Base-by-base conservation (phyloP, 2,329 filamentous ascomycete genomes). In the Sarocladiaceae sp. region DNA sequence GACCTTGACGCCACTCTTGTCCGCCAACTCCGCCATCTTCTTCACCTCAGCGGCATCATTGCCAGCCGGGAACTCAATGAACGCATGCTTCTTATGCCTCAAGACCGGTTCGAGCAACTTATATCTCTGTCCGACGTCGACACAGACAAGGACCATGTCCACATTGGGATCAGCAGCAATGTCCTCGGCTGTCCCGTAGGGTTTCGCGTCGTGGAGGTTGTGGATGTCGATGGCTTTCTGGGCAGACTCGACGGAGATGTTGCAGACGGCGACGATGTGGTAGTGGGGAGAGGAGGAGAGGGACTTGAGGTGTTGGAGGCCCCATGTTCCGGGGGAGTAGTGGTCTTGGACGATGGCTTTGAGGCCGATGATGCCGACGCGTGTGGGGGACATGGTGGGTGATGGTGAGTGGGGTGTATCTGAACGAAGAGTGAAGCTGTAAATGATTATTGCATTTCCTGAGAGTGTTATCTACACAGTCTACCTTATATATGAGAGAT, bases 61-160 rank as follows among this genome's bases (percentile, higher is more conserved):
- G 1, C 67, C 69, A 0, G 78, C 61, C 3, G 73, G 76, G 70
- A 74, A 80, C 57, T 80, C 75, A 12, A 76, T 64, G 47, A 64
- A 78, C 0, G 73, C 63, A 0, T 62, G 55, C 54, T 77, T 77
- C 6, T 71, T 73, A 0, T 68, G 66, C 6, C 58, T 53, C 1
- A 80, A 47, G 2, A 65, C 68, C 0, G 73, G 68, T 13, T 59
- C 58, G 0, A 65, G 57, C 1, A 67, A 64, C 3, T 58, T 45
- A 43, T 63, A 63, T 51, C 80, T 76, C 4, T 62, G 63, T 41
- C 72, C 70, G 1, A 76, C 74, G 10, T 69, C 59, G 0, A 73
- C 74, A 34, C 57, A 63, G 47, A 70, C 70, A 12, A 76, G 66
- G 5, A 80, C 68, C 1, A 79, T 60, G 39, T 78, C 70, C 13